These are phyloP conservation scores for Inonotus obliquus DNA, from an alignment of 1,284 basidiomycete genomes.

Conservation along the genomic window DNA sequence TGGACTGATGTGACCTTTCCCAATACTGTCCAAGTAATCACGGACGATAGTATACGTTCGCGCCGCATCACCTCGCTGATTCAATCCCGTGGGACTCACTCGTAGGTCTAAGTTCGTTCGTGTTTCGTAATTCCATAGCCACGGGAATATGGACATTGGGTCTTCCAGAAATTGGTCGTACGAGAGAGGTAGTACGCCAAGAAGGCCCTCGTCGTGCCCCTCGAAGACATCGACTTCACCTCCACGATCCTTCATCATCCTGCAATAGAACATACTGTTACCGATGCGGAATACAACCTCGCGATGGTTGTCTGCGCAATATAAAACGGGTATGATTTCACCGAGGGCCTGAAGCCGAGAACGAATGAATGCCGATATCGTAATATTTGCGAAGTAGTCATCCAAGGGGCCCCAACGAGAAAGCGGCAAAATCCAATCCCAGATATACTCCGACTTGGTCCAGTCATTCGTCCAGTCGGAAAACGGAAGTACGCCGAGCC, in stretches of 20 bases:
- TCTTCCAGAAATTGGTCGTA: neutral
- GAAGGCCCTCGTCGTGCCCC: neutral
- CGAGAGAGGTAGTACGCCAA: neutral
- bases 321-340: conserved; percentile 1
- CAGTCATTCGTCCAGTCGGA: conserved; percentile 11
- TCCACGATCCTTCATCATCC: neutral
- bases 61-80: neutral
- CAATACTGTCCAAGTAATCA: neutral
- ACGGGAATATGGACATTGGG: neutral
- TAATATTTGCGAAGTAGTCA: neutral
- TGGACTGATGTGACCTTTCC: neutral
- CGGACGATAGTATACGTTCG: neutral
- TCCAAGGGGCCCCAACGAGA: conserved; percentile 11
- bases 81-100: neutral
- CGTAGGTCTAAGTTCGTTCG: neutral
- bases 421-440: neutral
- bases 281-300: conserved; percentile 9
- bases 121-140: neutral
- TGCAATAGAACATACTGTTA: neutral
- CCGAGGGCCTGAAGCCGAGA: neutral
- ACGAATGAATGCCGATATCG: neutral
- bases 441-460: neutral
- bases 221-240: neutral
- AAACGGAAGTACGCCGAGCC: neutral
- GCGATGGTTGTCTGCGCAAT: neutral